Evolutionary conservation across 805 yeast species (phyloP).

Genomic region (Ogataea saltuana): DNA sequence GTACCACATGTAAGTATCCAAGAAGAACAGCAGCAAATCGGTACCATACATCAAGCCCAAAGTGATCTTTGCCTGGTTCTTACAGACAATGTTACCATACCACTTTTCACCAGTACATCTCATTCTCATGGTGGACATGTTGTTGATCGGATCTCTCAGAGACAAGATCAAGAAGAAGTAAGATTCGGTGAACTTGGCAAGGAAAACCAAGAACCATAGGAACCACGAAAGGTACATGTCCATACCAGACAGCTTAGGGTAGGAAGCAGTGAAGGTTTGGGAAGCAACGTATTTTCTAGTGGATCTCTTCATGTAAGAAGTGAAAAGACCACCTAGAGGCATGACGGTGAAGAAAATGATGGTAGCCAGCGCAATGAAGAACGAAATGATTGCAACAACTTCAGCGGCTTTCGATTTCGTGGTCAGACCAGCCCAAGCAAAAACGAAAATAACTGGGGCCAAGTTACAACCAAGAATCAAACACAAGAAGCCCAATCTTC

Average conservation of each 20-base stretch:
- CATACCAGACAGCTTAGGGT: slow-evolving; percentile 74
- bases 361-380: slow-evolving; percentile 85
- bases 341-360: slow-evolving; percentile 83
- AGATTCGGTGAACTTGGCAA: slow-evolving; percentile 87
- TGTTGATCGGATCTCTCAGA: slow-evolving; percentile 91
- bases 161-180: slow-evolving; percentile 89
- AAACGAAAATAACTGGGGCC: slow-evolving; percentile 84
- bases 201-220: slow-evolving; percentile 86
- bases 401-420: slow-evolving; percentile 70
- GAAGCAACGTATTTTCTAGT: slow-evolving; percentile 89
- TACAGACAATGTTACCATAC: slow-evolving; percentile 76
- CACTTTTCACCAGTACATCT: slow-evolving; percentile 96
- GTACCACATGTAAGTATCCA: slow-evolving; percentile 99
- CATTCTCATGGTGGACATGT: slow-evolving; percentile 79
- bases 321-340: slow-evolving; percentile 97
- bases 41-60: slow-evolving; percentile 91
- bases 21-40: slow-evolving; percentile 92
- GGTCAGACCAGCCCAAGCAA: slow-evolving; percentile 73
- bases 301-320: slow-evolving; percentile 83
- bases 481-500: slow-evolving; percentile 78
- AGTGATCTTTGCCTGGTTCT: slow-evolving; percentile 83
- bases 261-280: slow-evolving; percentile 94
- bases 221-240: slow-evolving; percentile 97
- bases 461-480: slow-evolving; percentile 68
- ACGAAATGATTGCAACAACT: slow-evolving; percentile 80